These are phyloP conservation scores for Albugo candida DNA, from an alignment of 352 stramenopile genomes.

Conservation along the genomic window DNA sequence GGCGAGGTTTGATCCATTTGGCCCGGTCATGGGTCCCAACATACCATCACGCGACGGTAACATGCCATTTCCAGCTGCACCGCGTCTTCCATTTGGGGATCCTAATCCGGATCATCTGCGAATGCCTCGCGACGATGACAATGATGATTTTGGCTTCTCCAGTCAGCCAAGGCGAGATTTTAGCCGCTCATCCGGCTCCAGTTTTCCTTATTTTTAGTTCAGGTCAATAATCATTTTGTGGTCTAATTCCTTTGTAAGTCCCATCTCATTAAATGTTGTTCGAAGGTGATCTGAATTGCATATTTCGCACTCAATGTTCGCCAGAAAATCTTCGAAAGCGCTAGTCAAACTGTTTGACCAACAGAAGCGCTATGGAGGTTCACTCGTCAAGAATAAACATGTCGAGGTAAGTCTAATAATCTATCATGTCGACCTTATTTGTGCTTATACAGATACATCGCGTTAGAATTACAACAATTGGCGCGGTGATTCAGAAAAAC, in stretches of 20 bases:
- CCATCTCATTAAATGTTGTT: no score
- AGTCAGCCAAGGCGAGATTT: no score
- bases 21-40: conserved; percentile 32
- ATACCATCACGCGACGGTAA: conserved; percentile 15
- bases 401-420: conserved; percentile 27
- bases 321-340: no score
- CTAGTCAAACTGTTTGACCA: no score
- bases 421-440: background rate
- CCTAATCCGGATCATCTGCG: conserved; percentile 61
- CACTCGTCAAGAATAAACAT: conserved; percentile 69
- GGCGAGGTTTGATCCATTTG: conserved; percentile 69
- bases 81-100: conserved; percentile 45
- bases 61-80: conserved; percentile 18
- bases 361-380: conserved; percentile 52
- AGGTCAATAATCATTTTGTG: no score
- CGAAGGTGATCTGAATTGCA: no score
- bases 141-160: conserved; percentile 25
- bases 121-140: conserved; percentile 44
- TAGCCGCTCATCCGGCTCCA: no score
- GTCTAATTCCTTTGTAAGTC: no score
- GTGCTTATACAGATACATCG: background rate
- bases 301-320: no score
- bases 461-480: conserved; percentile 73
- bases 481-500: conserved; percentile 65
- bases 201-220: no score